Percentiles rank a stretch among this genome's conserved stretches.
Conservation (phyloP, 2,329 filamentous ascomycete species). For the Colletotrichum somersetense region DNA sequence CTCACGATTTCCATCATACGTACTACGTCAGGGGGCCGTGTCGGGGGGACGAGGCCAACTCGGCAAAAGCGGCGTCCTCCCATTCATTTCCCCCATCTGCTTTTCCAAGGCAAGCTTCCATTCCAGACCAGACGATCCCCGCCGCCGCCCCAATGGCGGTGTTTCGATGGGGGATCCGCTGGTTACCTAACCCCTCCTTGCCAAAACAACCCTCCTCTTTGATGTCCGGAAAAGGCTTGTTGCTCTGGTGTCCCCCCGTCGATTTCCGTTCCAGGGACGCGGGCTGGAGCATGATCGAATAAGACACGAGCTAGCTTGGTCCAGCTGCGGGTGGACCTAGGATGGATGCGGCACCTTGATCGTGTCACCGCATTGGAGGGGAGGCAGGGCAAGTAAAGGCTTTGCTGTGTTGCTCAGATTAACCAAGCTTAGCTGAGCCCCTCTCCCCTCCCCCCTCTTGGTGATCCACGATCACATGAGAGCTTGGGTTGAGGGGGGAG, state of each 20-base stretch:
- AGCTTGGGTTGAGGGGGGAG: conserved; percentile 17
- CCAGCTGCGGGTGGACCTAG: too few relatives aligned
- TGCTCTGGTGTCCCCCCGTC: conserved; percentile 18
- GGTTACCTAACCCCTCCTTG: too few relatives aligned
- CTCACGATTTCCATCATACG: background rate
- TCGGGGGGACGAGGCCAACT: conserved; percentile 16
- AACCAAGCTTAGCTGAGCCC: conserved; percentile 17
- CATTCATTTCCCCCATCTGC: background rate
- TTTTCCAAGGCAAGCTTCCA: background rate
- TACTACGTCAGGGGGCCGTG: conserved; percentile 26
- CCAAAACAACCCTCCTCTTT: background rate
- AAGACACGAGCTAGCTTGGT: background rate
- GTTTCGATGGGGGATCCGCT: background rate
- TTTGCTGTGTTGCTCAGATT: conserved; percentile 6
- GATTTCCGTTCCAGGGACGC: conserved; percentile 15
- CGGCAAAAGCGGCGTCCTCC: conserved; percentile 8
- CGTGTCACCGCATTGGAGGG: conserved; percentile 6
- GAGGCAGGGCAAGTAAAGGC: conserved; percentile 11
- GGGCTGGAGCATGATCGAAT: conserved; percentile 13
- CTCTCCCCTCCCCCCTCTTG: background rate
- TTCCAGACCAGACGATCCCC: too few relatives aligned
- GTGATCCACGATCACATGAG: conserved; percentile 36
- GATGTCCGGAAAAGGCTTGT: conserved; percentile 6
- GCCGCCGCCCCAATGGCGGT: background rate
- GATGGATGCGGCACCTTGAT: background rate